A percentile compares a stretch with the other conserved stretches of the same genome.
phyloP scores from a whole-genome alignment of 345 rosid genomes.

The Kernera saxatilis region DNA sequence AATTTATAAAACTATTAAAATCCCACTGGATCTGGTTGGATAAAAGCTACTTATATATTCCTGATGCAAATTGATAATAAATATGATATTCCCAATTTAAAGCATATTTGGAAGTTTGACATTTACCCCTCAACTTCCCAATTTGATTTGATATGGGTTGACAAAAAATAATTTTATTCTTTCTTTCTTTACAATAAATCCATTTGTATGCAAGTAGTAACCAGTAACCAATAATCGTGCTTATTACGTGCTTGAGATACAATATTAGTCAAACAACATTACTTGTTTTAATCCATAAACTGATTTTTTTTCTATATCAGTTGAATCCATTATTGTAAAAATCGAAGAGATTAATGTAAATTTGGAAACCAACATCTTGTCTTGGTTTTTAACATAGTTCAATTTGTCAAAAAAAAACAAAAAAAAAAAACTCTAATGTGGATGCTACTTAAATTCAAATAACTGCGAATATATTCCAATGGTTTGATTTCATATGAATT shows the following conservation, averaged over 20 bases:
- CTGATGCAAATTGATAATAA: background rate
- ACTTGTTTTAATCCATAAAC: background rate
- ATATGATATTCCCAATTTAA: background rate
- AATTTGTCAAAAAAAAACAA: background rate
- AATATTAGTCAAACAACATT: background rate
- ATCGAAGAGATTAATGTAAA: background rate
- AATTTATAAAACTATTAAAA: background rate
- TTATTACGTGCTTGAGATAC: background rate
- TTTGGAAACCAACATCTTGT: background rate
- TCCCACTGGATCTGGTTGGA: constrained; percentile 31
- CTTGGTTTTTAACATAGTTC: background rate
- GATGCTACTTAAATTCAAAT: background rate
- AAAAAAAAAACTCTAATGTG: too few species aligned
- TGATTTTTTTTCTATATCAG: background rate
- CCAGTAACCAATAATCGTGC: background rate
- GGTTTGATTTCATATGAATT: background rate
- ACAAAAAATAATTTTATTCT: background rate
- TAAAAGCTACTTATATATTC: constrained; percentile 5
- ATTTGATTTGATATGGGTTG: constrained; percentile 15
- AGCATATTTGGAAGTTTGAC: constrained; percentile 15
- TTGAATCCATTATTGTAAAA: background rate
- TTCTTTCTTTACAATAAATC: background rate
- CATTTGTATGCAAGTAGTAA: background rate
- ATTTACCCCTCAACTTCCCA: background rate
- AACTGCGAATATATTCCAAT: background rate